Conservation (phyloP, 768 basidiomycete species). For the Multifurca ochricompacta region DNA sequence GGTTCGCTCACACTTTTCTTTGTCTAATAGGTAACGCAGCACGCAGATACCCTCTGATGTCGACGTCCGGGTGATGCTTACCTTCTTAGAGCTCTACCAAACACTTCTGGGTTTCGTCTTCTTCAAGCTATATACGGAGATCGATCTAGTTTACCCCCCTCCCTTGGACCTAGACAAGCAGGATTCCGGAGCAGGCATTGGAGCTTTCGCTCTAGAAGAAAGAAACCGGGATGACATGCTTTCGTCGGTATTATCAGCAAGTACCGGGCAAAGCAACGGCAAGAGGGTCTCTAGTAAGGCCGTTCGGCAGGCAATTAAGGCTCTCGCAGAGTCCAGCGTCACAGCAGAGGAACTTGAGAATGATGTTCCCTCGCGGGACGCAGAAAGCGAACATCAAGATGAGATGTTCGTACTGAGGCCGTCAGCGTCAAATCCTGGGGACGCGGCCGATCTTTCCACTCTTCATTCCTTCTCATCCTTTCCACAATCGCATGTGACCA, state of each 20-base stretch:
- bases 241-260: slow-evolving; percentile 16
- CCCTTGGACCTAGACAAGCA: slow-evolving; percentile 77
- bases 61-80: slow-evolving; percentile 95
- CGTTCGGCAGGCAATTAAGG: slow-evolving; percentile 57
- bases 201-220: slow-evolving; percentile 73
- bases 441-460: slow-evolving; percentile 50
- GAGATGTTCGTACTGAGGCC: slow-evolving; percentile 66
- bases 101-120: slow-evolving; percentile 92
- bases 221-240: slow-evolving; percentile 26
- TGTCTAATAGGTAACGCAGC: not conserved
- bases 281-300: slow-evolving; percentile 49
- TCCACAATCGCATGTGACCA: slow-evolving; percentile 47
- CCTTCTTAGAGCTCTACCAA: slow-evolving; percentile 97
- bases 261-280: slow-evolving; percentile 31
- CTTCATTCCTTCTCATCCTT: slow-evolving; percentile 56
- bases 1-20: slow-evolving; percentile 22
- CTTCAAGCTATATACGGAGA: slow-evolving; percentile 97
- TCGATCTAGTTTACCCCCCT: slow-evolving; percentile 90
- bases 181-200: slow-evolving; percentile 79
- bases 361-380: slow-evolving; percentile 23
- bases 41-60: slow-evolving; percentile 86
- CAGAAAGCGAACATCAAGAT: slow-evolving; percentile 28
- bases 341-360: slow-evolving; percentile 29
- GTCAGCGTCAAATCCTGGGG: slow-evolving; percentile 43
- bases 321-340: slow-evolving; percentile 29